Percentiles rank a stretch among this genome's conserved stretches.
phyloP scores from a whole-genome alignment of 2,329 filamentous ascomycete species.

The Fusarium chaquense region DNA sequence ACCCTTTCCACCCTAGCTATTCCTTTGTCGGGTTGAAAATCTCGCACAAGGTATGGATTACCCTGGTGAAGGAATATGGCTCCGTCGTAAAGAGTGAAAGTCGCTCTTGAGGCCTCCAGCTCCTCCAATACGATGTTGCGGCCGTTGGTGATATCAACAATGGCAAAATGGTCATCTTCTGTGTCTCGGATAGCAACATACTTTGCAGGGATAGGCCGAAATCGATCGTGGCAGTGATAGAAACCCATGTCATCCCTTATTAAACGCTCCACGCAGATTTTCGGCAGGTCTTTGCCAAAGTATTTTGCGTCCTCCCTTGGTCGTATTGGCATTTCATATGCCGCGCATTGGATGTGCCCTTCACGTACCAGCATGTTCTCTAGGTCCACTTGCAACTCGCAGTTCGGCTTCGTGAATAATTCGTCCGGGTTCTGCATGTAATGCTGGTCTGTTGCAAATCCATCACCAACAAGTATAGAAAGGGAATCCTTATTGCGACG shows the following conservation, averaged over 20 bases:
- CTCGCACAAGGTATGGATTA: slow-evolving; percentile 89
- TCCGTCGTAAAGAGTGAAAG: slow-evolving; percentile 96
- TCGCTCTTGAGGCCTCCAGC: slow-evolving; percentile 93
- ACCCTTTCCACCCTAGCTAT: slow-evolving; percentile 91
- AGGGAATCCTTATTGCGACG: slow-evolving; percentile 93
- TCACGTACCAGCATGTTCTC: slow-evolving; percentile 91
- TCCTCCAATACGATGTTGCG: slow-evolving; percentile 91
- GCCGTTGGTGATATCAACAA: slow-evolving; percentile 87
- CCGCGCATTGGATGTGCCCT: slow-evolving; percentile 95
- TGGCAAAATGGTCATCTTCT: slow-evolving; percentile 90
- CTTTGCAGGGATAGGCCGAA: slow-evolving; percentile 84
- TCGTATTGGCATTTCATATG: slow-evolving; percentile 93
- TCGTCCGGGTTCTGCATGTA: slow-evolving; percentile 98
- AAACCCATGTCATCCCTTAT: slow-evolving; percentile 81
- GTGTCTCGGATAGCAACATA: slow-evolving; percentile 91
- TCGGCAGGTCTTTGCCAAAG: slow-evolving; percentile 79
- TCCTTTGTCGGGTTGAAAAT: slow-evolving; percentile 82
- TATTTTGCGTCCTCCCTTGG: slow-evolving; percentile 80
- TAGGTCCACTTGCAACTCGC: slow-evolving; percentile 90
- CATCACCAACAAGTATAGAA: slow-evolving; percentile 88
- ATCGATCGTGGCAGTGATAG: slow-evolving; percentile 90
- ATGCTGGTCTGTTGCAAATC: slow-evolving; percentile 91
- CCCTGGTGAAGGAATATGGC: slow-evolving; percentile 98
- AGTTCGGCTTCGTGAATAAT: slow-evolving; percentile 91
- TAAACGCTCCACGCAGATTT: slow-evolving; percentile 80